Evolutionary conservation across 495 filamentous ascomycete species (phyloP).

Genomic region (Hypoxylon fuscum): DNA sequence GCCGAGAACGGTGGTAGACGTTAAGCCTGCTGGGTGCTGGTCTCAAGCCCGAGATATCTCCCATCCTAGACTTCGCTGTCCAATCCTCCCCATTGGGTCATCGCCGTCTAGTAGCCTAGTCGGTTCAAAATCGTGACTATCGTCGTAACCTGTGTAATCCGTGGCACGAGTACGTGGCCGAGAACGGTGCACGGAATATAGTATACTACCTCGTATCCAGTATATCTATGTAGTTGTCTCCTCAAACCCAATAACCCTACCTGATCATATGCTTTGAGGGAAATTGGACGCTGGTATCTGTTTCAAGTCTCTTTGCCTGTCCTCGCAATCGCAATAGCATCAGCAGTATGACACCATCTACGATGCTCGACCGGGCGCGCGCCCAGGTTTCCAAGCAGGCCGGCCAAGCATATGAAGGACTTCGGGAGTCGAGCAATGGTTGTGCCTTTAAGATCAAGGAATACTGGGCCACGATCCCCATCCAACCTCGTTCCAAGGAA

Average conservation of each 20-base stretch:
- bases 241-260: background rate
- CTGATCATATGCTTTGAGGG: background rate
- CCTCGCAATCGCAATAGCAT: no score
- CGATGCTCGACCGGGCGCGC: no score
- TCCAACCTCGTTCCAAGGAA: slow-evolving; percentile 3
- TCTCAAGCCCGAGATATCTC: slow-evolving; percentile 38
- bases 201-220: background rate
- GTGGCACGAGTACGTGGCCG: slow-evolving; percentile 10
- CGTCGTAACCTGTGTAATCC: slow-evolving; percentile 7
- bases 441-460: slow-evolving; percentile 10
- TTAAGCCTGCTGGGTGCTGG: background rate
- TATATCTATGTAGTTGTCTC: slow-evolving; percentile 16
- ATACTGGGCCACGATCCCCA: slow-evolving; percentile 7
- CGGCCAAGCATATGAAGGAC: slow-evolving; percentile 10
- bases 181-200: slow-evolving; percentile 16
- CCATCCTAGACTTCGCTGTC: slow-evolving; percentile 4
- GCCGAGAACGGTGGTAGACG: slow-evolving; percentile 32
- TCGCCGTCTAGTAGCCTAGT: slow-evolving; percentile 3
- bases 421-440: slow-evolving; percentile 3
- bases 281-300: background rate
- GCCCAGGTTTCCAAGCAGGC: slow-evolving; percentile 8
- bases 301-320: background rate
- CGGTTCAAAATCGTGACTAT: background rate
- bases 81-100: slow-evolving; percentile 12
- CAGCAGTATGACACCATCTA: slow-evolving; percentile 1